Evolutionary conservation across 371 early-diverging fungal species (phyloP).

Genomic region (Mucor irregularis): DNA sequence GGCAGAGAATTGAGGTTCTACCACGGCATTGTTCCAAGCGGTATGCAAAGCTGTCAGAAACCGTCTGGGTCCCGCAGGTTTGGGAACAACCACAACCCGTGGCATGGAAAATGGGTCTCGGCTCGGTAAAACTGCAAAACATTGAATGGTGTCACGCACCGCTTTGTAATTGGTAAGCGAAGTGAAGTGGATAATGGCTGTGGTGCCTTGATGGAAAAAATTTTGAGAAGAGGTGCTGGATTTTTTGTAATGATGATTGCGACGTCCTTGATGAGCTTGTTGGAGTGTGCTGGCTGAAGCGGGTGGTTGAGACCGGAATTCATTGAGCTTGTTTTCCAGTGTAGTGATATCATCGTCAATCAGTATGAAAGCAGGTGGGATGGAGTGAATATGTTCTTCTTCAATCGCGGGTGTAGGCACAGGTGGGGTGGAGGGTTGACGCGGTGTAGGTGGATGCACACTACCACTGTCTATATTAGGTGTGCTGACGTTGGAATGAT

Average conservation of each 20-base stretch:
- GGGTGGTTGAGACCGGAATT: slow-evolving; percentile 32
- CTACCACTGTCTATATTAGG: neutral
- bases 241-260: slow-evolving; percentile 7
- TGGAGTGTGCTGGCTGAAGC: slow-evolving; percentile 20
- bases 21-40: slow-evolving; percentile 45
- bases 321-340: slow-evolving; percentile 42
- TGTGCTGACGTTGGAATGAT: neutral
- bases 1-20: slow-evolving; percentile 54
- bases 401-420: slow-evolving; percentile 26
- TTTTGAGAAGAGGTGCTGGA: slow-evolving; percentile 2
- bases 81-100: slow-evolving; percentile 58
- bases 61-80: slow-evolving; percentile 62
- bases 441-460: neutral
- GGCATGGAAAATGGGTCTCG: slow-evolving; percentile 36
- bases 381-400: slow-evolving; percentile 36
- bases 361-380: slow-evolving; percentile 50
- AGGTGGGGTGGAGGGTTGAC: slow-evolving; percentile 15
- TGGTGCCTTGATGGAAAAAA: slow-evolving; percentile 40
- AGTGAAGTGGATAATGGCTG: slow-evolving; percentile 58
- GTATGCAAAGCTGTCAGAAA: slow-evolving; percentile 61
- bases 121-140: slow-evolving; percentile 17
- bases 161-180: slow-evolving; percentile 52
- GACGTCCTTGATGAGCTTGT: slow-evolving; percentile 10
- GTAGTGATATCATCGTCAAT: slow-evolving; percentile 58
- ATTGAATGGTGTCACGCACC: slow-evolving; percentile 50